A percentile compares a stretch with the other conserved stretches of the same genome.
phyloP scores from a whole-genome alignment of 192 early-diverging fungal genomes.

The Backusella tarrabulga region DNA sequence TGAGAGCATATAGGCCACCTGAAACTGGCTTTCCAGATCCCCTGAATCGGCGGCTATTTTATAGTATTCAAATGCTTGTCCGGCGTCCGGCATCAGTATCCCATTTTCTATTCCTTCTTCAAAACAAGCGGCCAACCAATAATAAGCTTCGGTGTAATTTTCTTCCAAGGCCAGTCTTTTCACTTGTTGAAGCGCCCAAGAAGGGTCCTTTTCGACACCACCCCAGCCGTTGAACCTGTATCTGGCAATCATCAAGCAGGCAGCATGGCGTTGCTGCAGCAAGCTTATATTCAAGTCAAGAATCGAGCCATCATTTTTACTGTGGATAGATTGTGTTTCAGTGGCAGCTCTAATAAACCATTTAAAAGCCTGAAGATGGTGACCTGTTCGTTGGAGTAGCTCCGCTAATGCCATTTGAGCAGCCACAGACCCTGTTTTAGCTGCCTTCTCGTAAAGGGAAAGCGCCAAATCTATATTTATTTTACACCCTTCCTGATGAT shows the following conservation, averaged over 20 bases:
- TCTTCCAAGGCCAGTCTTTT: slow-evolving; percentile 12
- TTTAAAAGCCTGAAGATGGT: slow-evolving; percentile 20
- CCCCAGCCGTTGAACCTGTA: slow-evolving; percentile 36
- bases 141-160: slow-evolving; percentile 19
- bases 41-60: slow-evolving; percentile 15
- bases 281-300: neutral
- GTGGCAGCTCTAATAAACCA: slow-evolving; percentile 24
- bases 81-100: neutral
- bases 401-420: slow-evolving; percentile 25
- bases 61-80: slow-evolving; percentile 28
- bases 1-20: slow-evolving; percentile 35
- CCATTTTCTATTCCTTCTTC: slow-evolving; percentile 18
- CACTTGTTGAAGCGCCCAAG: slow-evolving; percentile 18
- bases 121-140: slow-evolving; percentile 25
- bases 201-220: slow-evolving; percentile 5
- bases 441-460: slow-evolving; percentile 23
- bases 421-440: slow-evolving; percentile 24
- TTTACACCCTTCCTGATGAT: slow-evolving; percentile 25
- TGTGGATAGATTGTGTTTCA: neutral
- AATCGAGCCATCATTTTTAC: neutral
- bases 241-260: slow-evolving; percentile 30
- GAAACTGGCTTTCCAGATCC: slow-evolving; percentile 30
- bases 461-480: slow-evolving; percentile 21
- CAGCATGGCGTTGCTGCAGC: slow-evolving; percentile 11
- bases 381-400: slow-evolving; percentile 18